Conservation (phyloP, 805 yeast genomes). For the Zygosaccharomyces lentus region DNA sequence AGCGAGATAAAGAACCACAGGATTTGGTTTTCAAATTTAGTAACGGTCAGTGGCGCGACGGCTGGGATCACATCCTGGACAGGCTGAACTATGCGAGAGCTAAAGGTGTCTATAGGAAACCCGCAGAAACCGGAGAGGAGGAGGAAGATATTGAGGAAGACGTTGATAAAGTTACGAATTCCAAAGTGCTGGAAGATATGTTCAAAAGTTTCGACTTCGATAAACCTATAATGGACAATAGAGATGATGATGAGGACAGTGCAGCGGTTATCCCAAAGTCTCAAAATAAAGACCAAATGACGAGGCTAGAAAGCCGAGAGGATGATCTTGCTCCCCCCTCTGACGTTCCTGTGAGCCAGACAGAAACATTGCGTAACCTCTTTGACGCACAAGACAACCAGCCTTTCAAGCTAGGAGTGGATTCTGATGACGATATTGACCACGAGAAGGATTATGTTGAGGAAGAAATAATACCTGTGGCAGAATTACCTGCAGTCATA, state of each 20-base stretch:
- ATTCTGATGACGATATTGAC: conserved; percentile 47
- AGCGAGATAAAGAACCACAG: conserved; percentile 54
- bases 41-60: conserved; percentile 74
- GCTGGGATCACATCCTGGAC: conserved; percentile 75
- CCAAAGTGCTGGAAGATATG: conserved; percentile 45
- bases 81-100: conserved; percentile 37
- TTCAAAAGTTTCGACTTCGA: conserved; percentile 50
- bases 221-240: conserved; percentile 46
- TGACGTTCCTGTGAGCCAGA: conserved; percentile 36
- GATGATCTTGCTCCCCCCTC: conserved; percentile 56
- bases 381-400: conserved; percentile 43
- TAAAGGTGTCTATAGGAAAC: conserved; percentile 13
- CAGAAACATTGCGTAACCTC: conserved; percentile 60
- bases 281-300: not conserved
- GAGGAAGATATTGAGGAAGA: conserved; percentile 35
- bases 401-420: conserved; percentile 43
- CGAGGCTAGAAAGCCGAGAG: conserved; percentile 22
- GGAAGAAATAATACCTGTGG: conserved; percentile 17
- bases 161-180: conserved; percentile 44
- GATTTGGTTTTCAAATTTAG: conserved; percentile 62
- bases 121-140: conserved; percentile 11
- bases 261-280: conserved; percentile 7
- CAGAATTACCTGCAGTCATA: conserved; percentile 6
- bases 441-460: conserved; percentile 27
- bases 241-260: conserved; percentile 23